These are phyloP conservation scores for Moesziomyces globuligerus DNA, from an alignment of 1,284 basidiomycete genomes.

Conservation along the genomic window DNA sequence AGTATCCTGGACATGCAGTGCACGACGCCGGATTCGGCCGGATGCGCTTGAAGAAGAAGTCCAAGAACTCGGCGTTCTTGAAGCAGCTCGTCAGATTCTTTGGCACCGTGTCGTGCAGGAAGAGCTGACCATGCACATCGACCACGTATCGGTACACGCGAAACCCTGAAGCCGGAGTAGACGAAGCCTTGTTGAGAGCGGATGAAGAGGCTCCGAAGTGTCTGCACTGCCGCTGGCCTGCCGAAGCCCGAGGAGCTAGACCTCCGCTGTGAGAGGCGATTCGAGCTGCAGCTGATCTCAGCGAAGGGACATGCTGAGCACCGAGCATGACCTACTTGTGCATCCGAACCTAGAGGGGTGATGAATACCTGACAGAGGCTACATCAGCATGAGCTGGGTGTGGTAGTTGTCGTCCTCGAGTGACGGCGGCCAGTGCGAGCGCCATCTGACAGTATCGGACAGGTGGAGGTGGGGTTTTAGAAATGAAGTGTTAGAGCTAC, in stretches of 20 bases:
- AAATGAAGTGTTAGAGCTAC: slow-evolving; percentile 1
- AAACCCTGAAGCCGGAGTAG: slow-evolving; percentile 1
- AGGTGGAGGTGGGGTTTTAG: slow-evolving; percentile 2
- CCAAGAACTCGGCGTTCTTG: slow-evolving; percentile 50
- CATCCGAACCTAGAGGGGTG: too few relatives aligned
- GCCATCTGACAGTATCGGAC: too few relatives aligned
- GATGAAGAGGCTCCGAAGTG: not conserved
- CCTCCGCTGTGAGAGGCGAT: not conserved
- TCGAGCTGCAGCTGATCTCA: not conserved
- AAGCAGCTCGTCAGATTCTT: slow-evolving; percentile 66
- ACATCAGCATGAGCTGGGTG: too few relatives aligned
- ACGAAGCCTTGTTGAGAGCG: not conserved
- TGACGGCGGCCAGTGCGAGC: too few relatives aligned
- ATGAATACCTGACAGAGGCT: too few relatives aligned
- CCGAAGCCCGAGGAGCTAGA: not conserved
- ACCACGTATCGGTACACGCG: slow-evolving; percentile 64
- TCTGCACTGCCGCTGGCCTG: too few relatives aligned
- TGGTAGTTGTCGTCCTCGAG: too few relatives aligned
- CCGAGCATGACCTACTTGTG: too few relatives aligned
- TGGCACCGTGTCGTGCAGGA: slow-evolving; percentile 61
- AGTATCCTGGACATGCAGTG: slow-evolving; percentile 1
- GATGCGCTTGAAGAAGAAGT: slow-evolving; percentile 51
- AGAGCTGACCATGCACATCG: slow-evolving; percentile 66
- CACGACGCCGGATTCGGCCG: slow-evolving; percentile 31
- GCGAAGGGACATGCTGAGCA: too few relatives aligned